Evolutionary conservation across 2,329 filamentous ascomycete genomes (phyloP), one percentile per base, ranked within the genome.

Genomic region (Colletotrichum truncatum): DNA sequence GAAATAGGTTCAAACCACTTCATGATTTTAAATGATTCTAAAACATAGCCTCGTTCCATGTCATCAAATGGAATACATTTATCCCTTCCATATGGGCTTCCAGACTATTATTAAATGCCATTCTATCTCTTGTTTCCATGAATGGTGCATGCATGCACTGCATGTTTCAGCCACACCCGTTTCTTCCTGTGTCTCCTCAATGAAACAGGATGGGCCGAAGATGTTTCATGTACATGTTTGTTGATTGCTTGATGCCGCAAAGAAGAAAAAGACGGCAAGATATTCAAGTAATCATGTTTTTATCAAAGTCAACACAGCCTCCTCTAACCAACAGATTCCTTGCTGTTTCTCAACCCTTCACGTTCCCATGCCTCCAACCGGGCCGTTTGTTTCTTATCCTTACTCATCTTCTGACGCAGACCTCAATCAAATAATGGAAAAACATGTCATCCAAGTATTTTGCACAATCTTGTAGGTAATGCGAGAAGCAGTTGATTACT

Each of bases 131-230:
- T n/a, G n/a, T 49, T 16, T 30, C 45, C 18, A 26, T 34, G 3
- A 34, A 18, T 28, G 46, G 46, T 32, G 46, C 46, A 49, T n/a
- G 39, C 21, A 23, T n/a, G n/a, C 30, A 23, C 16, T 41, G 34
- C 51, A 54, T 30, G 51, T 54, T 54, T 54, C 51, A 54, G 51
- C 34, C 51, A 26, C 36, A 11, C 34, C n/a, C 25, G 51, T 54
- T 43, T 54, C 51, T 54, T 54, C 21, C 25, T 38, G 23, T 26
- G 25, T 54, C 25, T 25, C 34, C 23, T 39, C 21, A 54, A 30
- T 54, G 36, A 54, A 54, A 54, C 51, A 39, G 14, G 25, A 41
- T 25, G 36, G 34, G 34, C 51, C 8, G 30, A 18, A 28, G 9
- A 16, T 26, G 51, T 54, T 54, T 54, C 51, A 54, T n/a, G 14